These are phyloP conservation scores for Penicillium sp. DNA, from an alignment of 2,329 filamentous ascomycete genomes.

Conservation along the genomic window DNA sequence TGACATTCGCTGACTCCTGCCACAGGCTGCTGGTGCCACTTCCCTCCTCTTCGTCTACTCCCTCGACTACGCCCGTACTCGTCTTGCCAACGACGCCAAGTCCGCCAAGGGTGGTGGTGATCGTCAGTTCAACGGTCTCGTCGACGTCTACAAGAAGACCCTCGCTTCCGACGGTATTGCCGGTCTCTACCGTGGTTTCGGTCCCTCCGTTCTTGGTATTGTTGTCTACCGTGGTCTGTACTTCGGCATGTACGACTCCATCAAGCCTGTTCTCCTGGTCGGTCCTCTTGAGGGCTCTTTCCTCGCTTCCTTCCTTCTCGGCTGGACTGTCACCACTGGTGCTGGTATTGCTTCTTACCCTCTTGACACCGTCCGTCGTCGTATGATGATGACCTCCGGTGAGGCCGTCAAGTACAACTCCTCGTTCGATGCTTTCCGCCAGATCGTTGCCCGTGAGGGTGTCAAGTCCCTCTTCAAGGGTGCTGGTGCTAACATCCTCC, in stretches of 20 bases:
- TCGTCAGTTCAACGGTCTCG: slow-evolving; percentile 99
- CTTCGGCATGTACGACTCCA: slow-evolving; percentile 99
- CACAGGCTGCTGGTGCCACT: slow-evolving; percentile 93
- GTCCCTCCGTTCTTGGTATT: slow-evolving; percentile 98
- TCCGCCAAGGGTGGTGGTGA: slow-evolving; percentile 92
- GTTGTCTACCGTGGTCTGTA: slow-evolving; percentile 99
- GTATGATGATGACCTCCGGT: slow-evolving; percentile 99
- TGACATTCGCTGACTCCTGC: slow-evolving; percentile 20
- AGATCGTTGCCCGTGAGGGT: slow-evolving; percentile 97
- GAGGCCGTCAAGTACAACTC: slow-evolving; percentile 99
- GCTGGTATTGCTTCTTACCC: slow-evolving; percentile 99
- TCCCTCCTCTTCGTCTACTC: slow-evolving; percentile 99
- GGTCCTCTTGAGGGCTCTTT: slow-evolving; percentile 96
- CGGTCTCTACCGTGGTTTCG: slow-evolving; percentile 99
- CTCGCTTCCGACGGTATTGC: slow-evolving; percentile 97
- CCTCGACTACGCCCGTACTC: slow-evolving; percentile 99
- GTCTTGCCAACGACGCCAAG: slow-evolving; percentile 99
- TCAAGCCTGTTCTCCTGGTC: slow-evolving; percentile 97
- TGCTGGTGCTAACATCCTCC: slow-evolving; percentile 99
- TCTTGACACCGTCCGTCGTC: slow-evolving; percentile 99
- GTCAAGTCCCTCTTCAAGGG: slow-evolving; percentile 99
- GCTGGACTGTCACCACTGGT: slow-evolving; percentile 99
- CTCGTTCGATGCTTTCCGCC: slow-evolving; percentile 90
- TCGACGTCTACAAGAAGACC: slow-evolving; percentile 99
- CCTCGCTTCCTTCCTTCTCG: slow-evolving; percentile 98